phyloP scores from a whole-genome alignment of 129 eudicot genomes.

The Erigeron canadensis region DNA sequence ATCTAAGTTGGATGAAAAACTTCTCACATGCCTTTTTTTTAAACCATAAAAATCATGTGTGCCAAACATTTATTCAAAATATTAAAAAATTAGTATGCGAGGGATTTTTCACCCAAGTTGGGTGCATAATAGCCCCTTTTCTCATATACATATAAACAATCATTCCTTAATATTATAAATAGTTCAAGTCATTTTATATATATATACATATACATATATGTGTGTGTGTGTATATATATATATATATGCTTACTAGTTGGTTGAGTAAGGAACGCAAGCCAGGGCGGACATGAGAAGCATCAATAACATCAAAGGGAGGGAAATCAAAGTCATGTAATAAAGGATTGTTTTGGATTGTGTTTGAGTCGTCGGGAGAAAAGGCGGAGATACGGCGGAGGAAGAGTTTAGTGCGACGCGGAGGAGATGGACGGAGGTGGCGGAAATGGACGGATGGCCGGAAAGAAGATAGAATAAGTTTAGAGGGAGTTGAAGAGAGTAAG shows the following conservation, averaged over 20 bases:
- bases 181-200: conserved; percentile 9
- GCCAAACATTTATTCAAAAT: too few species aligned
- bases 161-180: too few species aligned
- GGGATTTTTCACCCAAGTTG: too few species aligned
- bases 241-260: conserved; percentile 50
- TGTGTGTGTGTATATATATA: too few species aligned
- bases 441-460: neutral
- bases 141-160: too few species aligned
- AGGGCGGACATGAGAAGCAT: conserved; percentile 79
- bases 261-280: conserved; percentile 83
- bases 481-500: neutral
- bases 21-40: too few species aligned
- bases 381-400: neutral
- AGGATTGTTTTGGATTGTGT: conserved; percentile 40
- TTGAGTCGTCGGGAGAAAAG: conserved; percentile 6
- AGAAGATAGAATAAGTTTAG: neutral
- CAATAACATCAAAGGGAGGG: conserved; percentile 85
- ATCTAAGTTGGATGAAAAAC: too few species aligned
- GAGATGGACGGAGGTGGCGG: neutral
- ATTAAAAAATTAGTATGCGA: too few species aligned
- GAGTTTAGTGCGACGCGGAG: neutral
- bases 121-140: too few species aligned
- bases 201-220: too few species aligned
- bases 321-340: conserved; percentile 67
- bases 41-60: too few species aligned